Conservation (phyloP, 768 basidiomycete genomes). For the Suillus fuscotomentosus region DNA sequence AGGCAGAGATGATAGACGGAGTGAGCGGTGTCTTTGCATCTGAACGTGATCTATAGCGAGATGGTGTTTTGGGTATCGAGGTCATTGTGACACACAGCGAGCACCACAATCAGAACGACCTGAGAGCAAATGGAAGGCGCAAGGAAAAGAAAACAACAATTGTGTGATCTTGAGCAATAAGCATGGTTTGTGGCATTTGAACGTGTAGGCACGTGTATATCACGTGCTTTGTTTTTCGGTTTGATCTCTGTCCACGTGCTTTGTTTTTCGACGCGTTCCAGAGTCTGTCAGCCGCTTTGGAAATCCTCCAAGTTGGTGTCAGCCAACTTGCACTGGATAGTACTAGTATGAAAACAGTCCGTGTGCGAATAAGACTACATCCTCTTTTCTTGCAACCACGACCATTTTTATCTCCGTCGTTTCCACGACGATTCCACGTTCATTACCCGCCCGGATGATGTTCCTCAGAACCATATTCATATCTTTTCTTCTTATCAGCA, state of each 20-base stretch:
- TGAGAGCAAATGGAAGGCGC: not conserved
- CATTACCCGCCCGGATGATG: slow-evolving; percentile 2
- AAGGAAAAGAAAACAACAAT: not conserved
- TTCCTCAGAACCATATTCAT: not conserved
- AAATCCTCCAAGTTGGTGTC: not conserved
- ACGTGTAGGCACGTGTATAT: slow-evolving; percentile 14
- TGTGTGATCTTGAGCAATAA: not conserved
- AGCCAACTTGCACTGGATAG: not conserved
- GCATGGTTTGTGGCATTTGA: not conserved
- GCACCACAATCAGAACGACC: not conserved
- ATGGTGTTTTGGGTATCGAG: slow-evolving; percentile 42
- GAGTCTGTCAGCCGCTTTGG: not conserved
- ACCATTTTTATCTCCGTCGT: not conserved
- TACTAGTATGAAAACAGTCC: not conserved
- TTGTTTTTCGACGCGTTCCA: not conserved
- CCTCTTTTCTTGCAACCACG: not conserved
- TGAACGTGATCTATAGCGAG: slow-evolving; percentile 46
- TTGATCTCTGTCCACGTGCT: slow-evolving; percentile 2
- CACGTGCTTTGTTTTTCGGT: slow-evolving; percentile 16
- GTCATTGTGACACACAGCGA: slow-evolving; percentile 14
- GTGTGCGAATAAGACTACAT: not conserved
- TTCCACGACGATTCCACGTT: slow-evolving; percentile 2
- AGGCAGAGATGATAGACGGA: slow-evolving; percentile 38
- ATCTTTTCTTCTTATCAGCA: not conserved
- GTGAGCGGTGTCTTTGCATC: slow-evolving; percentile 50